These are phyloP conservation scores for Lachancea sp. DNA, from an alignment of 805 yeast genomes.

Conservation along the genomic window DNA sequence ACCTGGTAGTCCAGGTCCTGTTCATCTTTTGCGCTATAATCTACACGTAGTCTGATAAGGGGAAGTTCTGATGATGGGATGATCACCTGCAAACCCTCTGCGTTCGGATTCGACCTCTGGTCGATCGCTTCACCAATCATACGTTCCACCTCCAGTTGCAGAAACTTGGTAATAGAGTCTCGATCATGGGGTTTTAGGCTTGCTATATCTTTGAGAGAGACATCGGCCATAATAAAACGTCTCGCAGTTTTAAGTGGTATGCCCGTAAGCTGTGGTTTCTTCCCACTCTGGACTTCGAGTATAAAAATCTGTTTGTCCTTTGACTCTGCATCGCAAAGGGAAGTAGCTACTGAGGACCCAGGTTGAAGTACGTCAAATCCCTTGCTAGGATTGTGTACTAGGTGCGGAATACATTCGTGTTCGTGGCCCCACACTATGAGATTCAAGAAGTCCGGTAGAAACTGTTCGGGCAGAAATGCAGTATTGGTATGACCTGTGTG, in stretches of 20 bases:
- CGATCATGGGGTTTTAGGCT: conserved; percentile 58
- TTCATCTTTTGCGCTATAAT: conserved; percentile 56
- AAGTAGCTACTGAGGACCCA: conserved; percentile 91
- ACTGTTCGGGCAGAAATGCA: conserved; percentile 76
- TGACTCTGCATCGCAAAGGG: conserved; percentile 79
- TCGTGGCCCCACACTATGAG: conserved; percentile 96
- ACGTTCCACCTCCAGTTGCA: conserved; percentile 57
- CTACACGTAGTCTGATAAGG: conserved; percentile 72
- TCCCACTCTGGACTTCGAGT: conserved; percentile 52
- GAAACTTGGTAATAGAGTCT: conserved; percentile 51
- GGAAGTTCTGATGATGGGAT: conserved; percentile 44
- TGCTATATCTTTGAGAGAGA: conserved; percentile 46
- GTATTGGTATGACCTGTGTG: conserved; percentile 76
- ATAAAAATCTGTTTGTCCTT: conserved; percentile 69
- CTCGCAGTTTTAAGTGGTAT: conserved; percentile 53
- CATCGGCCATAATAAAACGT: conserved; percentile 71
- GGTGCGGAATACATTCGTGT: conserved; percentile 81
- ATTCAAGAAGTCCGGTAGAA: conserved; percentile 75
- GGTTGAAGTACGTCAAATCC: conserved; percentile 82
- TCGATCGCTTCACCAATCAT: conserved; percentile 40
- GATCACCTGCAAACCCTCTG: conserved; percentile 12
- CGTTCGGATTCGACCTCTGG: conserved; percentile 43
- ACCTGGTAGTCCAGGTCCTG: conserved; percentile 62
- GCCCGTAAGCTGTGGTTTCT: conserved; percentile 48
- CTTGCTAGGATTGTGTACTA: conserved; percentile 45